These are phyloP conservation scores for Fusarium austroafricanum DNA, from an alignment of 2,329 filamentous ascomycete genomes.

Conservation along the genomic window DNA sequence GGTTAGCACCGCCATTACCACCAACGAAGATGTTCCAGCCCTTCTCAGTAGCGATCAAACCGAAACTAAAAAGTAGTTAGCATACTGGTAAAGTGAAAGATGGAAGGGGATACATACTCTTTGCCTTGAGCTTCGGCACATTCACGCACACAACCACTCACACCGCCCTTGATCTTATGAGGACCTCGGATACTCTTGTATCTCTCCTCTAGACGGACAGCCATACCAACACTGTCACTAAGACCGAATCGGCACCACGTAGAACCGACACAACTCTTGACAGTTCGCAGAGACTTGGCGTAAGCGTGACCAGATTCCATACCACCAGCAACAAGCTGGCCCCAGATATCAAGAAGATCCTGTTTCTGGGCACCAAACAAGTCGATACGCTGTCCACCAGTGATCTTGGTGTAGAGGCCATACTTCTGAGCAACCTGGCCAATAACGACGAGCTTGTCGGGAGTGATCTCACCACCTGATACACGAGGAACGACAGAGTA, in stretches of 20 bases:
- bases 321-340: slow-evolving; percentile 80
- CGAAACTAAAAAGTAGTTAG: slow-evolving; percentile 68
- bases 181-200: slow-evolving; percentile 92
- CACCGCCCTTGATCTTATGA: slow-evolving; percentile 92
- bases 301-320: slow-evolving; percentile 94
- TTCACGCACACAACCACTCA: slow-evolving; percentile 91
- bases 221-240: slow-evolving; percentile 91
- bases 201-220: slow-evolving; percentile 85
- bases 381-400: slow-evolving; percentile 90
- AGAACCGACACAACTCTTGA: slow-evolving; percentile 92
- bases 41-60: slow-evolving; percentile 90
- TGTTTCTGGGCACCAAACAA: slow-evolving; percentile 93
- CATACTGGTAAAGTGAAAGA: not conserved
- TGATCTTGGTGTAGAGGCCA: slow-evolving; percentile 89
- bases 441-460: slow-evolving; percentile 85
- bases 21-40: slow-evolving; percentile 94
- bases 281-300: slow-evolving; percentile 86
- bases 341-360: slow-evolving; percentile 86
- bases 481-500: slow-evolving; percentile 90
- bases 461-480: slow-evolving; percentile 86
- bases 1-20: slow-evolving; percentile 89
- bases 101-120: slow-evolving; percentile 68
- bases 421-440: slow-evolving; percentile 88
- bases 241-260: slow-evolving; percentile 93
- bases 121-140: slow-evolving; percentile 94